These are phyloP conservation scores for Cutaneotrichosporon spelunceum DNA, from an alignment of 1,284 basidiomycete species.

Conservation along the genomic window DNA sequence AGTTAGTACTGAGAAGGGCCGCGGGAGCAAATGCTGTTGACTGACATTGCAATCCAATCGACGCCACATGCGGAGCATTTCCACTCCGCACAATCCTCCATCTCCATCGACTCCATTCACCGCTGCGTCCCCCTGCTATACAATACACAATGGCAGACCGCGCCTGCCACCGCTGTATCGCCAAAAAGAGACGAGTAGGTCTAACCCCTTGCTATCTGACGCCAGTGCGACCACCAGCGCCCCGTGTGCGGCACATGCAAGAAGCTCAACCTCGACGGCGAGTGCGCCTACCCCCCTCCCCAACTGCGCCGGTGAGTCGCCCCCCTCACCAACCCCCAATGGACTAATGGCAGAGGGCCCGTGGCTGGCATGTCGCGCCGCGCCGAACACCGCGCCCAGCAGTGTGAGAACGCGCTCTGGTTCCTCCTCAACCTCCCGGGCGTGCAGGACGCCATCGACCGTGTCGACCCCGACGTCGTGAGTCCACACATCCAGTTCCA, in stretches of 20 bases:
- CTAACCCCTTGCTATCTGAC: background rate
- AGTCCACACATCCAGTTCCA: background rate
- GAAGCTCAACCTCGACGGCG: constrained; percentile 20
- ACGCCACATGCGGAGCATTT: constrained; percentile 1
- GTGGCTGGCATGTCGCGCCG: constrained; percentile 22
- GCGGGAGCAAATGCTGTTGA: background rate
- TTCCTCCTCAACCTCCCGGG: constrained; percentile 23
- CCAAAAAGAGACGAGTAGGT: constrained; percentile 26
- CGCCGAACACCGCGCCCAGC: constrained; percentile 25
- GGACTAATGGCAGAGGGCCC: constrained; percentile 19
- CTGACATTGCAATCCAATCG: no score
- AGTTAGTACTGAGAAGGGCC: background rate
- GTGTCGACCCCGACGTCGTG: constrained; percentile 5
- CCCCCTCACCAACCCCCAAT: background rate
- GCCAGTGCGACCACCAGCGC: constrained; percentile 27
- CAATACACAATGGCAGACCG: constrained; percentile 12
- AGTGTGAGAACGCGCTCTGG: constrained; percentile 26
- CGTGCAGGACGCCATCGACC: constrained; percentile 15
- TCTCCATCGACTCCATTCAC: background rate
- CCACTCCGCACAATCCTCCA: constrained; percentile 7
- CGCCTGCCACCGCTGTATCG: constrained; percentile 28
- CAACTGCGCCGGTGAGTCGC: constrained; percentile 25
- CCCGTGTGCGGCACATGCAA: constrained; percentile 25
- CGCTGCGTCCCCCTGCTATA: background rate
- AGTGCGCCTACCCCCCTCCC: constrained; percentile 25